Conservation (phyloP, 192 early-diverging fungal genomes). For the Glomus cerebriforme region DNA sequence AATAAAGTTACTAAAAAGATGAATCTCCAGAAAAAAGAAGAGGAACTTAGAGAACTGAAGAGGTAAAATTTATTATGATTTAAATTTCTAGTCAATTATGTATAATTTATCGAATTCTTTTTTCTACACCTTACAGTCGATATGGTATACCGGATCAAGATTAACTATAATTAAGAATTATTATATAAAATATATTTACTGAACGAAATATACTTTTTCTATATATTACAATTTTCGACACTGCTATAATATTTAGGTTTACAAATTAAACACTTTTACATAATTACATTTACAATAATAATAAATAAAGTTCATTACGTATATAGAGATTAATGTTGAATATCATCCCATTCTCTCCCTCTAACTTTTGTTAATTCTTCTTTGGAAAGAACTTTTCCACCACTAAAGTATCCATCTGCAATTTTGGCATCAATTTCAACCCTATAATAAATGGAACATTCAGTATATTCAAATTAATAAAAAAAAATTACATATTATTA, state of each 20-base stretch:
- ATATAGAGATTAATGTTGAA: slow-evolving; percentile 44
- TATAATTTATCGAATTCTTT: background rate
- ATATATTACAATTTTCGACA: too few species aligned
- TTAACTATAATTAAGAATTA: background rate
- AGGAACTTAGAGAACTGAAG: slow-evolving; percentile 70
- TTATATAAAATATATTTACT: too few species aligned
- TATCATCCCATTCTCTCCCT: slow-evolving; percentile 84
- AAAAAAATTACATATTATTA: too few species aligned
- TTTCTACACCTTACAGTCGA: background rate
- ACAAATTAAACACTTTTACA: too few species aligned
- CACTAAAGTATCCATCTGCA: slow-evolving; percentile 93
- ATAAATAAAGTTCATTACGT: background rate
- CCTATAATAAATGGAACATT: background rate
- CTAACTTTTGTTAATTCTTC: slow-evolving; percentile 68
- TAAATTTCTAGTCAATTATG: background rate
- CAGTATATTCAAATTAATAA: slow-evolving; percentile 6
- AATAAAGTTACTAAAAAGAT: slow-evolving; percentile 78
- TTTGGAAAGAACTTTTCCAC: slow-evolving; percentile 55
- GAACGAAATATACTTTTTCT: too few species aligned
- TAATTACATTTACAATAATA: background rate
- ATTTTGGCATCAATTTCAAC: slow-evolving; percentile 98
- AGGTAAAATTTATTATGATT: slow-evolving; percentile 48
- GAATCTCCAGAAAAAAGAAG: slow-evolving; percentile 79
- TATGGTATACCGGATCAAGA: slow-evolving; percentile 12
- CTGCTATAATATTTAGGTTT: too few species aligned